Conservation (phyloP, 2,329 filamentous ascomycete genomes). For the Hypoxylon sp. region DNA sequence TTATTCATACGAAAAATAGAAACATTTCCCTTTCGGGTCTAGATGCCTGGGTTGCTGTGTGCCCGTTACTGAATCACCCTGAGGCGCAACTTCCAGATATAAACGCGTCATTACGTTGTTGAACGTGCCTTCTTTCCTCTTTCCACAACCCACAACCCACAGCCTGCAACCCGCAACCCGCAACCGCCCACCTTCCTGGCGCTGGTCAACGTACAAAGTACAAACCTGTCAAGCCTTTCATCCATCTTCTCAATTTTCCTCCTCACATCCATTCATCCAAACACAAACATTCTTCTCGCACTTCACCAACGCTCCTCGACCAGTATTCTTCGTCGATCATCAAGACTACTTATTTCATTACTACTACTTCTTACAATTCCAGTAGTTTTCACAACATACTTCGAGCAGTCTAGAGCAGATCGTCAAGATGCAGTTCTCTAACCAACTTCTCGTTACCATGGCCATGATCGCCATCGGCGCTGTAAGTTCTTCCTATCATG, state of each 20-base stretch:
- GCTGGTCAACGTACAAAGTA: conserved; percentile 14
- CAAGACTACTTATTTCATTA: conserved; percentile 36
- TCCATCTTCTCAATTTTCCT: background rate
- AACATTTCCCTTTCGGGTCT: conserved; percentile 28
- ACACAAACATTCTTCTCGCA: conserved; percentile 10
- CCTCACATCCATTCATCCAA: background rate
- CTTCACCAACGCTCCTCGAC: conserved; percentile 15
- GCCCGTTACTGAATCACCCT: conserved; percentile 25
- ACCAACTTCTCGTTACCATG: conserved; percentile 44
- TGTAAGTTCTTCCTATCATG: conserved; percentile 45
- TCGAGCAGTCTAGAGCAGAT: conserved; percentile 21
- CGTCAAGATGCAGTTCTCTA: conserved; percentile 52
- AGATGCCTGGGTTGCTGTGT: conserved; percentile 16
- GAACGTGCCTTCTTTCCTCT: conserved; percentile 24
- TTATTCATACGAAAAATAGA: conserved; percentile 8
- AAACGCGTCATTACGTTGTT: conserved; percentile 29
- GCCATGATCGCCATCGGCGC: conserved; percentile 48
- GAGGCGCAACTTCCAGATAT: conserved; percentile 32
- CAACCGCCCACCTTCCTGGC: conserved; percentile 11
- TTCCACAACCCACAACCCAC: conserved; percentile 14
- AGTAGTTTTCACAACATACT: conserved; percentile 30
- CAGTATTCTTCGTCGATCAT: conserved; percentile 39
- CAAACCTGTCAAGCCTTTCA: conserved; percentile 26
- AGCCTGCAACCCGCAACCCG: conserved; percentile 3
- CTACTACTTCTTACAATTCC: conserved; percentile 21